Base-by-base conservation (phyloP, 352 stramenopile genomes). In the Phytophthora fragariaefolia region DNA sequence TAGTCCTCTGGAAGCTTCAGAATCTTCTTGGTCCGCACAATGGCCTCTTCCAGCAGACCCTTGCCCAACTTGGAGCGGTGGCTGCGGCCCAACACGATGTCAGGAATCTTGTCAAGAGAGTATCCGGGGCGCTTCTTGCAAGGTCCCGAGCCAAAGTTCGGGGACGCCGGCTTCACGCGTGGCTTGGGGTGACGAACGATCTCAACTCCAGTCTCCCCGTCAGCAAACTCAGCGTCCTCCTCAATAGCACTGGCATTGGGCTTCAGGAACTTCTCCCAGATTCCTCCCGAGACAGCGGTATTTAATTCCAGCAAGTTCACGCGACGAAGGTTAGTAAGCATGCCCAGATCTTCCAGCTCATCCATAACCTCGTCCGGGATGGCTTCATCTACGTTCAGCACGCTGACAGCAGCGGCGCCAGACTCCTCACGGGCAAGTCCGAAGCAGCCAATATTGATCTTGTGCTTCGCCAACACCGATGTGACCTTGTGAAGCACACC, bases 121-220 rank as follows among this genome's bases (percentile, higher is more conserved):
- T 98, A 99, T 28, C 97, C 97, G 5, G 98, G 97, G 18, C 97
- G 95, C 82, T 99, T 99, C 79, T 99, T 99, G 90, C 97, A 99
- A 45, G 98, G 98, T 34, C 98, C 98, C 13, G 95, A 99, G 52
- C 95, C 98, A 79, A 99, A 99, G 77, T 99, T 97, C 12, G 97
- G 95, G 63, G 90, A 95, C 20, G 62, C 63, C 0, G 95, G 95
- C 73, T 92, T 93, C 7, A 80, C 68, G 17, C 71, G 52, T 28
- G 91, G 91, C 67, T 93, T 93, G 40, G 69, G 74, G 65, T 91
- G 85, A 43, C 73, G 77, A 22, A 85, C 57, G 45, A 92, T 76
- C n/a, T 83, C 71, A 45, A 79, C 75, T 23, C 64, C 65, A 5
- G 61, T 63, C 27, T 87, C 73, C 3, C 23, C 58, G 24, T 74